Evolutionary conservation across 352 stramenopile species (phyloP).

Genomic region (Phytophthora agathidicida): DNA sequence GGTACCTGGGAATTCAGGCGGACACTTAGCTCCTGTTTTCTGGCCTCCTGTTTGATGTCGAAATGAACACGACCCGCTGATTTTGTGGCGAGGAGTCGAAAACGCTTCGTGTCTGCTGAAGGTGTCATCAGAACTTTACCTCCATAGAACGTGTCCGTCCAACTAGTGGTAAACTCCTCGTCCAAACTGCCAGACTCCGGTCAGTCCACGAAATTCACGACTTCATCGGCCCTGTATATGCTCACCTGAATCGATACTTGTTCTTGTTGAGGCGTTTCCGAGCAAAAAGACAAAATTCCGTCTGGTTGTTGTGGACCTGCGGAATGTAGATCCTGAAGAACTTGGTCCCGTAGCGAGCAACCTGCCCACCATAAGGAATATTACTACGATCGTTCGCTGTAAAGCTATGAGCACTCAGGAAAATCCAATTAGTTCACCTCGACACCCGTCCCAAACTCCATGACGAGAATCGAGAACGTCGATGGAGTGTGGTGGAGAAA

Average conservation of each 20-base stretch:
- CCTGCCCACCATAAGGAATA: no score
- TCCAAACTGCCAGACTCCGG: conserved; percentile 43
- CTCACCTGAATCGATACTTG: conserved; percentile 81
- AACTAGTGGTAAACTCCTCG: conserved; percentile 64
- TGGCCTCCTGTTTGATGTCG: conserved; percentile 73
- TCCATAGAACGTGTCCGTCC: conserved; percentile 63
- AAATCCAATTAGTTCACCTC: no score
- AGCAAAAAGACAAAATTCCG: conserved; percentile 79
- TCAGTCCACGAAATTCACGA: not conserved
- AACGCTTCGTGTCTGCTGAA: conserved; percentile 51
- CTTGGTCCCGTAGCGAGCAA: conserved; percentile 67
- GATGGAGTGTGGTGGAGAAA: conserved; percentile 74
- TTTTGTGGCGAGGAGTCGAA: conserved; percentile 56
- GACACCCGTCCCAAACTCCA: conserved; percentile 58
- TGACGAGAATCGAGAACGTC: conserved; percentile 63
- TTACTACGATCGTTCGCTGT: no score
- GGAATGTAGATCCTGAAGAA: conserved; percentile 82
- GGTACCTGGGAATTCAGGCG: conserved; percentile 61
- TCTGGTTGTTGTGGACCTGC: conserved; percentile 73
- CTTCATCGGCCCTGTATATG: not conserved
- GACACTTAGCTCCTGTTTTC: conserved; percentile 76
- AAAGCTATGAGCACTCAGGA: no score
- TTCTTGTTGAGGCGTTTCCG: conserved; percentile 73
- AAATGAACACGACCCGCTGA: conserved; percentile 57
- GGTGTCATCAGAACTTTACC: conserved; percentile 66